Base-by-base conservation (phyloP, 2,329 filamentous ascomycete species). In the Monosporascus ibericus region DNA sequence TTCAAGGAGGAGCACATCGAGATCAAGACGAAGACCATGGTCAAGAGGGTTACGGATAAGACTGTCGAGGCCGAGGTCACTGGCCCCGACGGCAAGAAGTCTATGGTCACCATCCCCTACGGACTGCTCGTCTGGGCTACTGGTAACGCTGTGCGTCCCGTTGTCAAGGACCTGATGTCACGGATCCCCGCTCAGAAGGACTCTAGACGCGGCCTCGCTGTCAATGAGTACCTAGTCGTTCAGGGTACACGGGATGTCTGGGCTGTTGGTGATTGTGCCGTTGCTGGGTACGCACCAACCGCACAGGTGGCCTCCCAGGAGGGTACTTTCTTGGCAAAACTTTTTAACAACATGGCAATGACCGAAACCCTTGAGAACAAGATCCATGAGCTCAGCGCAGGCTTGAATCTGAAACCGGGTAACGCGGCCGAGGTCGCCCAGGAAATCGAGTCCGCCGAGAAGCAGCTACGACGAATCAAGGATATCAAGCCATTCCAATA, bases 301-400 rank as follows among this genome's bases (percentile, higher is more conserved):
- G 94, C 94, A 30, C 94, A 99, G 78, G 94, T 99, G 47, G 94
- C 94, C 52, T 84, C 88, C 9, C 94, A 99, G 75, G 94, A 99
- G 75, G 94, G 94, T 67, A 86, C 84, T 66, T 99, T 97, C 84
- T 82, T 99, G 38, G 94, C 91, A 40, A 86, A 90, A 58, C 84
- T 99, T 55, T 96, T 99, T 81, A 99, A 99, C 81, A 95, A 94
- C 73, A 96, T 97, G 90, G 94, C 92, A 70, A 95, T 92, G 82
- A 95, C 90, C 2, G 87, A 95, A 66, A 76, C 80, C 48, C 84
- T 96, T 58, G 91, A 97, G 77, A 63, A 71, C 37, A 82, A 92
- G 67, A 82, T 99, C 52, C 77, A 81, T 57, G 75, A 84, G 51
- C 82, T 97, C 18, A 85, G 81, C 72, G 71, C 77, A 51, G 75